phyloP scores from a whole-genome alignment of 139 green algal genomes.

The Chlorella ohadii region DNA sequence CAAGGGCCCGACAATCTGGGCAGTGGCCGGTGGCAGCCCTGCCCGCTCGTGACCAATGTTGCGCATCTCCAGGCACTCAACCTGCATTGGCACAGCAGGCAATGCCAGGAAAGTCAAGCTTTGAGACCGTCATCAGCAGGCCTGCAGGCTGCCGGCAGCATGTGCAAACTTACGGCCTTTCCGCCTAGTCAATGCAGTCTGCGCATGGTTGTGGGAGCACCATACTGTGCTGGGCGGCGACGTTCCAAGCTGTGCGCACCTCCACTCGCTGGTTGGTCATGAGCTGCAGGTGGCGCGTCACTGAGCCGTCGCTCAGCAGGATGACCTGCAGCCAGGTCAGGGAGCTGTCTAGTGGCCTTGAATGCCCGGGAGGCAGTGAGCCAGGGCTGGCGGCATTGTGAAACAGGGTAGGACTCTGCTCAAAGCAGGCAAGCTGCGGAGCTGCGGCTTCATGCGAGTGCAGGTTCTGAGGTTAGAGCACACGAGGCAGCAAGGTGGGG shows the following conservation, averaged over 20 bases:
- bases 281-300: constrained; percentile 96
- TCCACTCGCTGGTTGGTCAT: constrained; percentile 65
- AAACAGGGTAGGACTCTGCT: no score
- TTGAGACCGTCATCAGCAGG: no score
- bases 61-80: constrained; percentile 83
- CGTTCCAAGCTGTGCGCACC: not conserved
- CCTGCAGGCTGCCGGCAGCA: not conserved
- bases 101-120: no score
- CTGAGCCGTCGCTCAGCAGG: constrained; percentile 94
- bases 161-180: no score
- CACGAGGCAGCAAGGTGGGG: no score
- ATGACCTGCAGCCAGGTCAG: constrained; percentile 58
- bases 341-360: no score
- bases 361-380: no score
- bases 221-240: no score
- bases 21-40: constrained; percentile 53
- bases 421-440: not conserved
- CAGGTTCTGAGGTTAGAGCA: no score
- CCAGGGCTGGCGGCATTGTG: no score
- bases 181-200: no score
- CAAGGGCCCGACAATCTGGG: constrained; percentile 59
- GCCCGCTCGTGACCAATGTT: constrained; percentile 50
- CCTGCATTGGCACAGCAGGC: constrained; percentile 22
- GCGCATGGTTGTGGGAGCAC: no score
- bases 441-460: not conserved